These are phyloP conservation scores for Paraconiothyrium brasiliense DNA, from an alignment of 2,329 filamentous ascomycete genomes.

Conservation along the genomic window DNA sequence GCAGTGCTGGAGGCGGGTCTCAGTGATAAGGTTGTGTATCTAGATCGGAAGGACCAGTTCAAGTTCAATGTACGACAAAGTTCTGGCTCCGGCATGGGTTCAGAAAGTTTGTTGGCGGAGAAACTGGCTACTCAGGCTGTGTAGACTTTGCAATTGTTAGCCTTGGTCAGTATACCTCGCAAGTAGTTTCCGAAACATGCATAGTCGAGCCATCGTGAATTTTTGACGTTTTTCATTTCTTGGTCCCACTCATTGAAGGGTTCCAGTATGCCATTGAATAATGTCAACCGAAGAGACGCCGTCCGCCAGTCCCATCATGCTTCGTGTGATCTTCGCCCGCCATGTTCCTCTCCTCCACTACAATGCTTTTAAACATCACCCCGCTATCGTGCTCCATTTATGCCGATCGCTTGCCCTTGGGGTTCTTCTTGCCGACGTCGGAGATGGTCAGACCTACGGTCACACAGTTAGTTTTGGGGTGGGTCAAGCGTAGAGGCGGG, in stretches of 20 bases:
- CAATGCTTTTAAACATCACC: constrained; percentile 19
- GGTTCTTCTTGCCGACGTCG: constrained; percentile 72
- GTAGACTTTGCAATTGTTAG: constrained; percentile 5
- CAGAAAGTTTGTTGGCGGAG: constrained; percentile 5
- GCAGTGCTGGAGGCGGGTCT: constrained; percentile 63
- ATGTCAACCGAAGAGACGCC: constrained; percentile 43
- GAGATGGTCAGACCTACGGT: constrained; percentile 65
- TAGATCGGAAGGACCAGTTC: constrained; percentile 68
- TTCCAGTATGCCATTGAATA: constrained; percentile 45
- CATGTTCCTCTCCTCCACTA: constrained; percentile 17
- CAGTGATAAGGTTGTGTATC: constrained; percentile 65
- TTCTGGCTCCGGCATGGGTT: background rate
- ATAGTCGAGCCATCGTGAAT: constrained; percentile 27
- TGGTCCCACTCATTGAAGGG: constrained; percentile 31
- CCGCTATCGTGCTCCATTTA: constrained; percentile 30
- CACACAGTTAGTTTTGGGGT: background rate
- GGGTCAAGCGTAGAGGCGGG: background rate
- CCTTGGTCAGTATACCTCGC: constrained; percentile 17
- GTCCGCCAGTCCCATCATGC: constrained; percentile 35
- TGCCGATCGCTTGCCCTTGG: constrained; percentile 60
- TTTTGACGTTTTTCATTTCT: constrained; percentile 45
- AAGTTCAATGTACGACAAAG: constrained; percentile 59
- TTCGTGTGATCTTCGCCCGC: constrained; percentile 17
- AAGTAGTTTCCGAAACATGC: background rate
- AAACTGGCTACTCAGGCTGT: constrained; percentile 4